Base-by-base conservation (phyloP, 768 basidiomycete genomes). In the Clitopilus hobsonii region DNA sequence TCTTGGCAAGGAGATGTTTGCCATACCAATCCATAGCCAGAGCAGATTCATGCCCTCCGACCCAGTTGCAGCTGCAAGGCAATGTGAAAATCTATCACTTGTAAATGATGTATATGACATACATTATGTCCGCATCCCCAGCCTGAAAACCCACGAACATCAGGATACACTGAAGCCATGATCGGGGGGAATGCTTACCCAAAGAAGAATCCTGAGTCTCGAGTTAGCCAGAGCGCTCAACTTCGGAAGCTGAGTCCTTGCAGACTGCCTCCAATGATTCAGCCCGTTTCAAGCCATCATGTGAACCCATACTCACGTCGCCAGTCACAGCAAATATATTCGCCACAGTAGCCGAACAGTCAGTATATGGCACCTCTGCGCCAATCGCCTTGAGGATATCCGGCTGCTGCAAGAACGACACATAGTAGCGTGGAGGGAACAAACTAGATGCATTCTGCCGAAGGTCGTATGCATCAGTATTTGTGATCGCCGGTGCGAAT, bases 381-480 rank as follows among this genome's bases (percentile, higher is more conserved):
- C 80, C 80, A 29, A 82, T 82, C 36, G 55, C 57, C 23, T 58
- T 60, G 62, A 67, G 51, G 14, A 80, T 65, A 6, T 60, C 56
- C 0, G 70, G 29, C 25, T 61, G 60, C 0, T 38, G 56, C 25
- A 82, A 65, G 57, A 73, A 80, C 11, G 64, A 59, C 49, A 73
- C 27, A 51, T 79, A 80, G 55, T 70, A 77, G 29, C 75, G 70
- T 0, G 78, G 74, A 4, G 80, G 80, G 62, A 79, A 80, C 5
- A 62, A 26, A 3, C 70, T 67, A 0, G 72, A 66, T 3, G 68
- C 55, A 45, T 71, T 79, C 62, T 80, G 78, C 16, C 76, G 63
- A 29, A 82, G 66, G 61, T 82, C 80, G 55, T 80, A 63, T 2
- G 69, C 53, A 53, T 82, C 77, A 18, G 66, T 62, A 54, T 75